phyloP scores from a whole-genome alignment of 2,329 filamentous ascomycete species.

The Elsinoe ampelina region DNA sequence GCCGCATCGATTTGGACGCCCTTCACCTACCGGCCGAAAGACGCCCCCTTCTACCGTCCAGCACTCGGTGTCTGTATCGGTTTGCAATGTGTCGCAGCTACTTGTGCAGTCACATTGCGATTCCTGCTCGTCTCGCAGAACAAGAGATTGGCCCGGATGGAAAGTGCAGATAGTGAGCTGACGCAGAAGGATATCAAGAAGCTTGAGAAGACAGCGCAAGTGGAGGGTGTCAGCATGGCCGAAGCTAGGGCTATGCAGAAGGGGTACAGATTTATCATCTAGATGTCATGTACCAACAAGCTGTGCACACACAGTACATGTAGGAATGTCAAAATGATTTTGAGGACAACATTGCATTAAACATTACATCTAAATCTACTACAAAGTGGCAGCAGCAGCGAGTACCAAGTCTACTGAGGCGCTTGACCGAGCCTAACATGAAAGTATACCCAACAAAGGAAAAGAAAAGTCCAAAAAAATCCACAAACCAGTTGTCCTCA shows the following conservation, averaged over 20 bases:
- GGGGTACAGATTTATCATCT: conserved; percentile 46
- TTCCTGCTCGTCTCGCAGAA: conserved; percentile 36
- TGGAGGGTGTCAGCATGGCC: conserved; percentile 43
- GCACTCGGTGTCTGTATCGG: conserved; percentile 29
- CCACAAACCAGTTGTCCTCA: too few relatives aligned
- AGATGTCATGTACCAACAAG: not conserved
- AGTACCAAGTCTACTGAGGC: too few relatives aligned
- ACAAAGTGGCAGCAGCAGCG: too few relatives aligned
- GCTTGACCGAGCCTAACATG: too few relatives aligned
- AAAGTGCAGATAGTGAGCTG: conserved; percentile 39
- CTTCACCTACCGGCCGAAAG: conserved; percentile 28
- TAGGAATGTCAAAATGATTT: too few relatives aligned
- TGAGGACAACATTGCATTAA: not conserved
- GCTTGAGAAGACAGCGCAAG: conserved; percentile 42
- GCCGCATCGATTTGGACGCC: conserved; percentile 53
- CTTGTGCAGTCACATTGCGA: conserved; percentile 23
- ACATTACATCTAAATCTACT: too few relatives aligned
- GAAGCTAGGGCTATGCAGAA: conserved; percentile 44
- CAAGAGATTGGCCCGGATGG: conserved; percentile 41
- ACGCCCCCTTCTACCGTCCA: conserved; percentile 23
- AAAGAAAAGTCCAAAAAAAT: too few relatives aligned
- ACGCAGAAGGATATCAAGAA: conserved; percentile 39
- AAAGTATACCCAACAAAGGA: too few relatives aligned
- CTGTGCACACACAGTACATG: too few relatives aligned
- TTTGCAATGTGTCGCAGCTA: conserved; percentile 21